Evolutionary conservation across 306 rosid species (phyloP).

Genomic region (Vigna nakashimae): DNA sequence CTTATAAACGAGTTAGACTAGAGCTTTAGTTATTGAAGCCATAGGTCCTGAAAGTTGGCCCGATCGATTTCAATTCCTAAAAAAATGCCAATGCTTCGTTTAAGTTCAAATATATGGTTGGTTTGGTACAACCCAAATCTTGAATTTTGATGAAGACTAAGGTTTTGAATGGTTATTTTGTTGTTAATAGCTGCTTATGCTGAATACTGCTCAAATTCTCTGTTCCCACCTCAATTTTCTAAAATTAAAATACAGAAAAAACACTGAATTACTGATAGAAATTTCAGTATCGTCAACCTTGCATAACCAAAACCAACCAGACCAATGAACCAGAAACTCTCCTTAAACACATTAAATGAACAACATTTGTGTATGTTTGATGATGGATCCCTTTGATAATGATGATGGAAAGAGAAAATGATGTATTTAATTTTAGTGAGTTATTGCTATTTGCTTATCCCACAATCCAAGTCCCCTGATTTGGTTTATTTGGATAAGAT

Average conservation of each 20-base stretch:
- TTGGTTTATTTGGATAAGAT: constrained; percentile 43
- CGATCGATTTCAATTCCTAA: too few relatives aligned
- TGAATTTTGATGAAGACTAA: neutral
- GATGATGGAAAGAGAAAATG: neutral
- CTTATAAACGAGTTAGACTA: too few relatives aligned
- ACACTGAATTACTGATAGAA: neutral
- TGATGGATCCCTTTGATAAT: too few relatives aligned
- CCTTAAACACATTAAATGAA: neutral
- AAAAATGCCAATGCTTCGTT: too few relatives aligned
- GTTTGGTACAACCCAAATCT: constrained; percentile 18
- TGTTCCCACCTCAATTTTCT: neutral
- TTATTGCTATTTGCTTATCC: constrained; percentile 16
- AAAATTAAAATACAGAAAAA: neutral
- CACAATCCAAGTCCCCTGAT: constrained; percentile 3
- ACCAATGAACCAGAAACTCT: neutral
- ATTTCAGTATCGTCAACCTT: neutral
- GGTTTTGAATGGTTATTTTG: neutral
- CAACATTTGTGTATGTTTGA: too few relatives aligned
- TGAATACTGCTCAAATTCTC: constrained; percentile 10
- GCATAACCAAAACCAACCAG: neutral
- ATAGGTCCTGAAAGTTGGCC: too few relatives aligned
- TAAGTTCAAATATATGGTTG: constrained; percentile 26
- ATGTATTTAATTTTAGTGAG: neutral
- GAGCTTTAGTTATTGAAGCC: too few relatives aligned
- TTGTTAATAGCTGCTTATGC: neutral